phyloP scores from a whole-genome alignment of 441 rosid species.

The Pelargonium fulgidum region DNA sequence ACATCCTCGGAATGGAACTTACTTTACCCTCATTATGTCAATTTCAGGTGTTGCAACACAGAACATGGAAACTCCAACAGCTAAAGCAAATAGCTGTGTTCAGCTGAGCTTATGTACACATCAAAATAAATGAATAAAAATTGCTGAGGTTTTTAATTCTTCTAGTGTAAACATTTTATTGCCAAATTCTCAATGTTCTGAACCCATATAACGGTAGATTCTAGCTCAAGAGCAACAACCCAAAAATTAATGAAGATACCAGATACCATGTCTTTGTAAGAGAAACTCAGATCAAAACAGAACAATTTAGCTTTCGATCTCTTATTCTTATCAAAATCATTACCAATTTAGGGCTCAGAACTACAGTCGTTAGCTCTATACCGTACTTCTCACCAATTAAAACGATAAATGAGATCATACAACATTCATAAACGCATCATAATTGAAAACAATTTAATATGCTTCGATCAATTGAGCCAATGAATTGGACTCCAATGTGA shows the following conservation, averaged over 20 bases:
- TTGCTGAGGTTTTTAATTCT: not conserved
- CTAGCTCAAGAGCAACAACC: not conserved
- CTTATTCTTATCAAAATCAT: not conserved
- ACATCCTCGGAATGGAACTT: not conserved
- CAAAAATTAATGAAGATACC: not conserved
- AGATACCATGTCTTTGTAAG: no score
- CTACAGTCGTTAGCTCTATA: constrained; percentile 1
- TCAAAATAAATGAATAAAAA: not conserved
- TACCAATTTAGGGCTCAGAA: constrained; percentile 3
- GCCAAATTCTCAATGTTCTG: not conserved
- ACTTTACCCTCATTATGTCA: not conserved
- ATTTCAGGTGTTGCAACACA: not conserved
- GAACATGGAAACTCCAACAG: not conserved
- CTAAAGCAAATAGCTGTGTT: not conserved
- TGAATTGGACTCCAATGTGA: not conserved
- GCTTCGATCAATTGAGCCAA: not conserved
- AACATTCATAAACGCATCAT: not conserved
- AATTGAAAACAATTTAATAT: not conserved
- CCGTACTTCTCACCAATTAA: not conserved
- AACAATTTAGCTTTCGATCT: not conserved
- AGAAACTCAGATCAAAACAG: not conserved
- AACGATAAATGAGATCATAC: not conserved
- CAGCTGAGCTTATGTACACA: not conserved
- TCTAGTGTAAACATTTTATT: not conserved
- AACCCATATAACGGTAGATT: not conserved